phyloP scores from a whole-genome alignment of 1,284 basidiomycete genomes.

The Apiotrichum veenhuisii region DNA sequence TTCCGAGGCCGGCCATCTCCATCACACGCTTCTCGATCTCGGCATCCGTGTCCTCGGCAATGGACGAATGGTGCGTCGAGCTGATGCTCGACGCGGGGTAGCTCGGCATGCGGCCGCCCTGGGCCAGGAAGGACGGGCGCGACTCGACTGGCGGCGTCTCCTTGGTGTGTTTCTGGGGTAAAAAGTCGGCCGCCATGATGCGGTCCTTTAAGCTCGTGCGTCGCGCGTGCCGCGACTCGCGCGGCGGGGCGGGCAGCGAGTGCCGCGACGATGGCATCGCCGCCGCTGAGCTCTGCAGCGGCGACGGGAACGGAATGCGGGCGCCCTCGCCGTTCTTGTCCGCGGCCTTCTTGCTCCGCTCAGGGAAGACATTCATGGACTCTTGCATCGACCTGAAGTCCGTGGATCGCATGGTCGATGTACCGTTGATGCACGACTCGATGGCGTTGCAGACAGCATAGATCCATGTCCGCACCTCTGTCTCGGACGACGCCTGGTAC shows the following conservation, averaged over 20 bases:
- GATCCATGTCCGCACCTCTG: slow-evolving; percentile 54
- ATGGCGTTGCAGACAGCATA: slow-evolving; percentile 54
- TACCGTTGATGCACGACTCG: slow-evolving; percentile 55
- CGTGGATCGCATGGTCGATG: slow-evolving; percentile 49
- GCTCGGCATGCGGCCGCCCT: slow-evolving; percentile 15
- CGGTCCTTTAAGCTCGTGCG: slow-evolving; percentile 44
- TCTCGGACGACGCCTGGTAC: slow-evolving; percentile 54
- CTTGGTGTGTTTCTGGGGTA: neutral
- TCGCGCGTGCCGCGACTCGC: slow-evolving; percentile 10
- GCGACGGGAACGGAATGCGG: neutral
- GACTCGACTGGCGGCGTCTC: slow-evolving; percentile 13
- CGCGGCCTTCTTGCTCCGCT: neutral
- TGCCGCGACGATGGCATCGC: slow-evolving; percentile 13
- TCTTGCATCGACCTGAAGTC: slow-evolving; percentile 23
- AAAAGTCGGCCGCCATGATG: slow-evolving; percentile 30
- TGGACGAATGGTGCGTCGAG: neutral
- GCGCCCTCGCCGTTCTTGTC: neutral
- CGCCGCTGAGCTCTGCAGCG: neutral
- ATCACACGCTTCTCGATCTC: slow-evolving; percentile 43
- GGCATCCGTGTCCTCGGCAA: neutral
- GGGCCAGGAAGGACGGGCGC: slow-evolving; percentile 20
- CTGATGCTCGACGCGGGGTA: neutral
- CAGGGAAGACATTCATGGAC: neutral
- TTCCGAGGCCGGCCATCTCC: slow-evolving; percentile 42
- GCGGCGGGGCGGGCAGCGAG: slow-evolving; percentile 33